Evolutionary conservation across 352 stramenopile species (phyloP), one percentile per base, ranked within the genome.

Genomic region (Blastocystis sp.): DNA sequence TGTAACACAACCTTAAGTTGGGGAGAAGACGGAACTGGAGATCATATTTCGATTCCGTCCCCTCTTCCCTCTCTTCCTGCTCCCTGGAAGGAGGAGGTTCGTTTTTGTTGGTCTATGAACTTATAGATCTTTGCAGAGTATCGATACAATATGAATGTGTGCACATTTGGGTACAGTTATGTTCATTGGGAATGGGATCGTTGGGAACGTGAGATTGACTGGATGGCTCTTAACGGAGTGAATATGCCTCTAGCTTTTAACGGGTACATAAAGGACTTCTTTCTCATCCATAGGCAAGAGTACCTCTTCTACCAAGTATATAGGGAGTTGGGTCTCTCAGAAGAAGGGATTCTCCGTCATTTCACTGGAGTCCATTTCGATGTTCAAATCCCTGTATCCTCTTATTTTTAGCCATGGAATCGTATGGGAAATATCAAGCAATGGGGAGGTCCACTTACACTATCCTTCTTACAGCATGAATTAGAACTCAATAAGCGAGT

Each of bases 131-230:
- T 74, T n/a, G 24, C 35, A 80, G 92, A 93, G 88, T 95, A 93
- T 88, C 92, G 92, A 37, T 96, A 97, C 90, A 94, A 95, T 86
- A 92, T 94, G 87, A 97, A 97, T 88, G 93, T 96, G 37, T 95
- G 93, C 89, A 96, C 93, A 0, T 92, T 93, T 77, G 94, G 92
- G 88, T 97, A 97, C 89, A 94, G 92, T 56, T 93, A 92, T 57
- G 94, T 92, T 89, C 91, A 90, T 57, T 96, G 94, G 92, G 91
- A 92, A n/a, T 95, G 92, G 92, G 29, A 88, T 19, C 89, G 93
- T 81, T 97, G 93, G 93, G 92, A 95, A 88, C 89, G 90, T 3
- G 93, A 96, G 88, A 93, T 97, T 80, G 93, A 97, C 90, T 96
- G 93, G 93, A 94, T 96, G 91, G 93, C 93, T 21, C 88, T 96